Percentiles rank a stretch among this genome's conserved stretches.
Evolutionary conservation across 441 rosid genomes (phyloP).

Genomic region (Melianthus villosus): DNA sequence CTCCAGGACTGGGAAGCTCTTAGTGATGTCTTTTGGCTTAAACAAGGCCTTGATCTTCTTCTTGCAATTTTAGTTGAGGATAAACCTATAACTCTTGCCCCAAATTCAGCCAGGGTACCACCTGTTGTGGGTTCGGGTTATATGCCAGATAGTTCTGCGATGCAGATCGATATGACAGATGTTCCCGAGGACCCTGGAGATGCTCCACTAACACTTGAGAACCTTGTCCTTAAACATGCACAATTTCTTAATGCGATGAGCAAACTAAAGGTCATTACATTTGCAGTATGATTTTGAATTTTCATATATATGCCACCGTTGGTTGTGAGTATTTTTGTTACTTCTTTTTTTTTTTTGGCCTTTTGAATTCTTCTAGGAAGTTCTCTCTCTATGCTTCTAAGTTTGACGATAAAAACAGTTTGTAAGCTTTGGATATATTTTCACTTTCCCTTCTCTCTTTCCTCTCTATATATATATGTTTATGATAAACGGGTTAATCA

Average conservation of each 20-base stretch:
- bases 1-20: constrained; percentile 95
- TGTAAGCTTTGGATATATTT: no score
- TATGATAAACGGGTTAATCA: no score
- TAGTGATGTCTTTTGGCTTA: constrained; percentile 98
- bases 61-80: constrained; percentile 76
- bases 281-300: neutral
- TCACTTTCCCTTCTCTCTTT: no score
- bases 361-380: no score
- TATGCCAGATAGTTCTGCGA: constrained; percentile 38
- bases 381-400: no score
- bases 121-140: constrained; percentile 43
- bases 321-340: no score
- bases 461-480: no score
- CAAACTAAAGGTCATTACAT: constrained; percentile 64
- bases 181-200: constrained; percentile 53
- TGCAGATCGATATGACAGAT: constrained; percentile 42
- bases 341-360: no score
- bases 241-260: constrained; percentile 68
- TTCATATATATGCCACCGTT: no score
- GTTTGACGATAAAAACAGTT: no score
- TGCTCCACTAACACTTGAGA: constrained; percentile 50
- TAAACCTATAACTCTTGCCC: constrained; percentile 81
- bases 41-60: constrained; percentile 97
- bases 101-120: constrained; percentile 81
- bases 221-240: constrained; percentile 63